Evolutionary conservation across 2,329 filamentous ascomycete species (phyloP).

Genomic region (Exutisphaerella laricina): DNA sequence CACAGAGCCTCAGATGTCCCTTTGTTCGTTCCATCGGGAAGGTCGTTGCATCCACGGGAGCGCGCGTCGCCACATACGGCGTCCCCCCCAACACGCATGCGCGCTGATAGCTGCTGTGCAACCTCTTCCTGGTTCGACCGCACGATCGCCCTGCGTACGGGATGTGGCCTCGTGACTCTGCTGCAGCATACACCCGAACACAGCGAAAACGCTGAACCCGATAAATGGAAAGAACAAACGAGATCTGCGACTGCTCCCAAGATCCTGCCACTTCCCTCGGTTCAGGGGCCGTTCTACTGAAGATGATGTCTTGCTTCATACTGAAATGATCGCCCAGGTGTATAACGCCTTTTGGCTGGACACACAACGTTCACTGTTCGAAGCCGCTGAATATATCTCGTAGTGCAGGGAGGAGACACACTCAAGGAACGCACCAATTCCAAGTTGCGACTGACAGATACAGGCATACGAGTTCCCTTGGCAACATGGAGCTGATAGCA

Average conservation of each 20-base stretch:
- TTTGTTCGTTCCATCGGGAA: neutral
- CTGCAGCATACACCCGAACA: too few relatives aligned
- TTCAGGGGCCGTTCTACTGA: slow-evolving; percentile 1
- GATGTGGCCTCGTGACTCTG: slow-evolving; percentile 1
- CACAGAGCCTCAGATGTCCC: neutral
- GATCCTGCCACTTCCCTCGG: slow-evolving; percentile 4
- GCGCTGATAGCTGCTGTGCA: slow-evolving; percentile 1
- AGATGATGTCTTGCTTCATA: slow-evolving; percentile 1
- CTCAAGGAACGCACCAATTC: too few relatives aligned
- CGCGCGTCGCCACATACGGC: too few relatives aligned
- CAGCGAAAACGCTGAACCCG: too few relatives aligned
- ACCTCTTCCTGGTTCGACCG: slow-evolving; percentile 4
- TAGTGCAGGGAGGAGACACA: too few relatives aligned
- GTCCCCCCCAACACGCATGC: neutral
- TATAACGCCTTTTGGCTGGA: too few relatives aligned
- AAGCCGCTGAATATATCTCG: too few relatives aligned
- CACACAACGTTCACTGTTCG: too few relatives aligned
- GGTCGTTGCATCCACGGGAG: too few relatives aligned
- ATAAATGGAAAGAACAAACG: slow-evolving; percentile 10
- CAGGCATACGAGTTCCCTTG: too few relatives aligned
- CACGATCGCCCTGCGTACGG: slow-evolving; percentile 4
- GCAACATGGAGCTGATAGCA: too few relatives aligned
- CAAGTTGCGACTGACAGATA: too few relatives aligned
- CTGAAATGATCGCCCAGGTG: slow-evolving; percentile 8
- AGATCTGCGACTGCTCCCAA: slow-evolving; percentile 13